A percentile compares a stretch with the other conserved stretches of the same genome.
Evolutionary conservation across 139 green algal genomes (phyloP).

Genomic region (Pleodorina starrii): DNA sequence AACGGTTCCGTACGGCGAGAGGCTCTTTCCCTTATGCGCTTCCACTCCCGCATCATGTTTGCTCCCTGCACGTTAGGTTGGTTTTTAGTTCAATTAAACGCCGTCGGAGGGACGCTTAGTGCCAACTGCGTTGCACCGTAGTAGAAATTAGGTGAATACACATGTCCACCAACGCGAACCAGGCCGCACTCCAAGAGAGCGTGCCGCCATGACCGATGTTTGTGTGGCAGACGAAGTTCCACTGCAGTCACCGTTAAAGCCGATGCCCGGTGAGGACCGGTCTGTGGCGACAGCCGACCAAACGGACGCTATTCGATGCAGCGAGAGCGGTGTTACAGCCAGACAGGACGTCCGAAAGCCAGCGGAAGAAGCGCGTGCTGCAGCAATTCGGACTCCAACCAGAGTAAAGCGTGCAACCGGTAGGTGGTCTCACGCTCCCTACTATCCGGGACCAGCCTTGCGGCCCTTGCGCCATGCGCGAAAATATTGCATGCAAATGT

Average conservation of each 20-base stretch:
- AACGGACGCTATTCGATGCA: background rate
- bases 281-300: slow-evolving; percentile 20
- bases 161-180: background rate
- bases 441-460: background rate
- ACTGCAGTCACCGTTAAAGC: background rate
- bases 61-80: no score
- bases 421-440: background rate
- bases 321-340: background rate
- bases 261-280: background rate
- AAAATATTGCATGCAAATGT: no score
- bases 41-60: no score
- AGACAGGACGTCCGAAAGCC: background rate
- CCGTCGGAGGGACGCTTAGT: no score
- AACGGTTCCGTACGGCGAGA: background rate
- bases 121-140: no score
- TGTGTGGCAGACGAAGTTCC: background rate
- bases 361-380: background rate
- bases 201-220: background rate
- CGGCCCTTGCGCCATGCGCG: background rate
- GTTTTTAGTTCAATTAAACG: no score
- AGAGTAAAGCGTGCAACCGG: background rate
- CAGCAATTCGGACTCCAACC: background rate
- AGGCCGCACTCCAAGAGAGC: background rate
- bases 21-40: no score
- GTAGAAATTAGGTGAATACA: slow-evolving; percentile 13